These are phyloP conservation scores for Neonectria neomacrospora DNA, from an alignment of 2,329 filamentous ascomycete genomes.

Conservation along the genomic window DNA sequence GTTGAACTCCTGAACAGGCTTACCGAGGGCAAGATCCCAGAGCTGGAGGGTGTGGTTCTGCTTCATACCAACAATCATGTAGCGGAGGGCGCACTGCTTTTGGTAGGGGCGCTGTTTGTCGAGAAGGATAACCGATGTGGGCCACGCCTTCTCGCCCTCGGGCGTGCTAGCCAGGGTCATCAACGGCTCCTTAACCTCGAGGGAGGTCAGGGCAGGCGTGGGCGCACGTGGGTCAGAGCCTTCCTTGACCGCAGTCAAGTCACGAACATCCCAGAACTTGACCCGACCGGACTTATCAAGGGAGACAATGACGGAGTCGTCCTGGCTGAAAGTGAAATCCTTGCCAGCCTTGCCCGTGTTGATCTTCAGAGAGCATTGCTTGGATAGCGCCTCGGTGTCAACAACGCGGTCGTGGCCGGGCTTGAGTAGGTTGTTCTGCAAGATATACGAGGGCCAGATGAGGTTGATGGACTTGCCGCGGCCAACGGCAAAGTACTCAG, in stretches of 20 bases:
- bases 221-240: conserved; percentile 62
- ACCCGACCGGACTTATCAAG: conserved; percentile 96
- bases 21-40: conserved; percentile 95
- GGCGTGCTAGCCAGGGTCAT: conserved; percentile 88
- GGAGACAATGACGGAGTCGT: conserved; percentile 93
- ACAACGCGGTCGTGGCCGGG: conserved; percentile 74
- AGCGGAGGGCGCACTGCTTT: conserved; percentile 89
- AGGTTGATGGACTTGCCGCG: conserved; percentile 97
- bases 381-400: conserved; percentile 87
- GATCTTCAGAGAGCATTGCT: conserved; percentile 90
- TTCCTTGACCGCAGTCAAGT: conserved; percentile 70
- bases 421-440: conserved; percentile 72
- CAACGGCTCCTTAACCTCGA: conserved; percentile 87
- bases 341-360: conserved; percentile 98
- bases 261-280: conserved; percentile 97
- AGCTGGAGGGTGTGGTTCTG: conserved; percentile 98
- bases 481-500: conserved; percentile 94
- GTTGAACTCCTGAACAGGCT: conserved; percentile 96
- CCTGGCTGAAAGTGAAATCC: conserved; percentile 97
- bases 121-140: conserved; percentile 93
- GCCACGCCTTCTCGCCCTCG: conserved; percentile 93
- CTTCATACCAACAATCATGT: conserved; percentile 97
- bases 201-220: conserved; percentile 65
- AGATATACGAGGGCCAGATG: conserved; percentile 74
- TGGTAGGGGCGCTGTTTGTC: conserved; percentile 95